Evolutionary conservation across 495 filamentous ascomycete genomes (phyloP).

Genomic region (Rhypophila decipiens): DNA sequence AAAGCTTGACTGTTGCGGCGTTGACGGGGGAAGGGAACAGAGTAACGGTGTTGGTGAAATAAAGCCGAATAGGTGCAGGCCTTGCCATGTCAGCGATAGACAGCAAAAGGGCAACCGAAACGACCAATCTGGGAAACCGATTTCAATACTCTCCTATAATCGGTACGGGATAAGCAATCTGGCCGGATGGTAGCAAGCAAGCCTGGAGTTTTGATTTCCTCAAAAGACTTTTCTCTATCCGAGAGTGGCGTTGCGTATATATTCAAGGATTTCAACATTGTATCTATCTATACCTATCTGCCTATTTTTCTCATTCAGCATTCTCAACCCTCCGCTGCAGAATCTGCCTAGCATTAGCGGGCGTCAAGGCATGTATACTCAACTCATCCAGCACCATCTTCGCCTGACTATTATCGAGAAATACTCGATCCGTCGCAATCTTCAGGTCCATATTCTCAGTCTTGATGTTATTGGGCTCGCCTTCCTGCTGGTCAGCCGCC

Average conservation of each 20-base stretch:
- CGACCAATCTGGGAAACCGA: too few species aligned
- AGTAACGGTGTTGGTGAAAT: too few species aligned
- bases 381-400: slow-evolving; percentile 63
- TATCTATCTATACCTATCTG: not conserved
- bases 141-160: too few species aligned
- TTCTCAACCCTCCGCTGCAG: slow-evolving; percentile 74
- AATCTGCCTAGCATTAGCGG: slow-evolving; percentile 68
- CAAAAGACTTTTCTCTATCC: not conserved
- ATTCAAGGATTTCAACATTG: not conserved
- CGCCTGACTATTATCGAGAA: slow-evolving; percentile 73
- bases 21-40: too few species aligned
- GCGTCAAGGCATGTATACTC: slow-evolving; percentile 59
- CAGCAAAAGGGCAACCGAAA: too few species aligned
- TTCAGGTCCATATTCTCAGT: slow-evolving; percentile 50
- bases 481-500: too few species aligned
- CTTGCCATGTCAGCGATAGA: too few species aligned
- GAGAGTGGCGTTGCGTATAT: too few species aligned
- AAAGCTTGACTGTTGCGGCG: too few species aligned
- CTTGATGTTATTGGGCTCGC: slow-evolving; percentile 21
- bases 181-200: not conserved
- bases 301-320: slow-evolving; percentile 26
- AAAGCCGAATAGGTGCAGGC: too few species aligned
- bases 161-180: too few species aligned
- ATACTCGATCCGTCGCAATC: slow-evolving; percentile 70
- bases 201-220: not conserved